Base-by-base conservation (phyloP, 164 flowering plant genomes). In the Chimonanthus salicifolius region DNA sequence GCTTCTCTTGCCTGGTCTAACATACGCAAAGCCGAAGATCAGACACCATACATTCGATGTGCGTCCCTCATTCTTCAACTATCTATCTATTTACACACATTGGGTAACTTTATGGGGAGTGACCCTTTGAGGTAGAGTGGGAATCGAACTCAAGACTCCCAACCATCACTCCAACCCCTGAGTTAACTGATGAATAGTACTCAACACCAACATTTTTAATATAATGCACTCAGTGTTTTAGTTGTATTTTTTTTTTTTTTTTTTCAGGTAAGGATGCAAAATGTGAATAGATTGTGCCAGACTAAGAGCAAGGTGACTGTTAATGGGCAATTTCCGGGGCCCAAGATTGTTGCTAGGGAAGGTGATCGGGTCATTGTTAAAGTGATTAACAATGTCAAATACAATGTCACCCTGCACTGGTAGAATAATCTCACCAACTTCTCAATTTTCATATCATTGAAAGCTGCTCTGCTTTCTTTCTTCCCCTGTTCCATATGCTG, bases 401-500 rank as follows among this genome's bases (percentile, higher is more conserved):
- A 81, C 78, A 83, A 83, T 70, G 43, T 81, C 70, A 72, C 64
- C 62, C 16, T 83, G 13, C 85, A 83, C 60, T 83, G 85, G 85
- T 83, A 81, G 2, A 72, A 64, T 58, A 6, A 58, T 49, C n/a
- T 51, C 6, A 62, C 15, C 20, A 7, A 15, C 33, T 33, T 33
- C 33, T 33, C 11, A n/a, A 11, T n/a, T 15, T 18, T 68, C 6
- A 68, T 46, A 33, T 0, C 33, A 33, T 33, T 33, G 33, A 33
- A 33, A 33, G 33, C 33, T 33, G 33, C 33, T 33, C 33, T 33
- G 1, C 33, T 33, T 33, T 33, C 33, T 33, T 33, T 33, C 33
- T 33, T 33, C 33, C 33, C 33, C 33, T 33, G 33, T 33, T 33
- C 33, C 33, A 33, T 33, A 33, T 33, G 33, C 33, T 33, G 33